phyloP scores from a whole-genome alignment of 179 eudicot genomes.

The Drosera spatulata region DNA sequence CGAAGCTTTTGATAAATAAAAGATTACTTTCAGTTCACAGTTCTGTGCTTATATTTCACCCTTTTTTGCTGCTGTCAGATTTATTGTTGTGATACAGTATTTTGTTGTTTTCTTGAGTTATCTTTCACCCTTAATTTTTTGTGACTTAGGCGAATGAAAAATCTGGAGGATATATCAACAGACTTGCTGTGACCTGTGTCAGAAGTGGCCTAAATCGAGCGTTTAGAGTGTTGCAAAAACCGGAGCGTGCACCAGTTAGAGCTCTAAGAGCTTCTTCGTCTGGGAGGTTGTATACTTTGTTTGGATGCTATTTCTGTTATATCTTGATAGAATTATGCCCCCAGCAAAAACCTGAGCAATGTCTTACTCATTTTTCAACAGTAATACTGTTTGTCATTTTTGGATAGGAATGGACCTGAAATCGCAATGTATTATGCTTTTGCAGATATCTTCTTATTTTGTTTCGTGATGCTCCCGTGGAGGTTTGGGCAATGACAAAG shows the following conservation, averaged over 20 bases:
- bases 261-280: slow-evolving; percentile 97
- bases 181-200: slow-evolving; percentile 83
- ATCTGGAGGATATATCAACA: slow-evolving; percentile 76
- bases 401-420: too few species aligned
- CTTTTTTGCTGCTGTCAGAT: background rate
- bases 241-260: slow-evolving; percentile 95
- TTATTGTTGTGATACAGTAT: background rate
- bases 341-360: too few species aligned
- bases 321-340: too few species aligned
- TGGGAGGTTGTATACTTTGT: slow-evolving; percentile 49
- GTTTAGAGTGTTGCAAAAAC: slow-evolving; percentile 90
- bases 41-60: background rate
- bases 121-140: background rate
- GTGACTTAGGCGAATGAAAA: slow-evolving; percentile 64
- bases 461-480: slow-evolving; percentile 99
- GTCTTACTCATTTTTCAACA: too few species aligned
- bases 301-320: too few species aligned
- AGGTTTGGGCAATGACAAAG: slow-evolving; percentile 99
- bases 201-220: slow-evolving; percentile 89
- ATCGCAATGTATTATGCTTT: background rate
- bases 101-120: background rate
- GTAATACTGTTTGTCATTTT: too few species aligned
- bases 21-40: slow-evolving; percentile 7
- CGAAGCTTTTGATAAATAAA: slow-evolving; percentile 2
- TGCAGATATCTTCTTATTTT: slow-evolving; percentile 86